Percentiles rank a stretch among this genome's conserved stretches.
These are phyloP conservation scores for Ceratobasidium sp. DNA, from an alignment of 1,284 basidiomycete genomes.

Conservation along the genomic window DNA sequence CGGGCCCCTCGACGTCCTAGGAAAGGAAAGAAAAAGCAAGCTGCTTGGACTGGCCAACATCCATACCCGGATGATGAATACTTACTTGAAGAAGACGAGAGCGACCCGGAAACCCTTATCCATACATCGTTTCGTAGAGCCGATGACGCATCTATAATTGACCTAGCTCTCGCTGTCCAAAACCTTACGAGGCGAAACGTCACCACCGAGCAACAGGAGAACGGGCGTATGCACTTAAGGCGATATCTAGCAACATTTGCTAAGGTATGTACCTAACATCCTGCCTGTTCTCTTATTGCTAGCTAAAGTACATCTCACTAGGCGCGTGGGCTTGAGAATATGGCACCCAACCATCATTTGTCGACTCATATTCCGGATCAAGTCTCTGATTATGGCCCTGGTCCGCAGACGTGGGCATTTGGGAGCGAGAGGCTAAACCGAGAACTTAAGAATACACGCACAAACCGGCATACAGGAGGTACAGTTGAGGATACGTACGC, in stretches of 20 bases:
- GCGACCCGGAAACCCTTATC: neutral
- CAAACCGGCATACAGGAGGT: conserved; percentile 9
- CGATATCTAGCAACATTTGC: conserved; percentile 21
- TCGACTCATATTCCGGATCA: conserved; percentile 17
- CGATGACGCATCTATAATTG: conserved; percentile 13
- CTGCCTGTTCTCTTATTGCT: neutral
- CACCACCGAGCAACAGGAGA: neutral
- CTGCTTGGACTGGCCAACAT: neutral
- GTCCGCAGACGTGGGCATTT: conserved; percentile 23
- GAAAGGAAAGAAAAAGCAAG: neutral
- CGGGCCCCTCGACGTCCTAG: conserved; percentile 4
- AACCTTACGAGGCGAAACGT: conserved; percentile 12
- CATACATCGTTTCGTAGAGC: conserved; percentile 2
- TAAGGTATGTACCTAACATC: neutral
- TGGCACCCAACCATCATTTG: conserved; percentile 25
- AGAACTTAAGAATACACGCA: conserved; percentile 9
- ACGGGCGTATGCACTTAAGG: neutral
- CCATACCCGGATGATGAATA: conserved; percentile 2
- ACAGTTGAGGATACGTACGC: conserved; percentile 19
- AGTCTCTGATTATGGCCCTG: conserved; percentile 11
- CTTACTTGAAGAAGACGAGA: conserved; percentile 1
- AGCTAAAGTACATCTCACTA: conserved; percentile 3
- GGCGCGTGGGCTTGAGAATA: conserved; percentile 22
- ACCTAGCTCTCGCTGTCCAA: conserved; percentile 13
- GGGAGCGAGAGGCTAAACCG: conserved; percentile 28